Conservation (phyloP, 1,284 basidiomycete genomes). For the Ganoderma resinaceum region DNA sequence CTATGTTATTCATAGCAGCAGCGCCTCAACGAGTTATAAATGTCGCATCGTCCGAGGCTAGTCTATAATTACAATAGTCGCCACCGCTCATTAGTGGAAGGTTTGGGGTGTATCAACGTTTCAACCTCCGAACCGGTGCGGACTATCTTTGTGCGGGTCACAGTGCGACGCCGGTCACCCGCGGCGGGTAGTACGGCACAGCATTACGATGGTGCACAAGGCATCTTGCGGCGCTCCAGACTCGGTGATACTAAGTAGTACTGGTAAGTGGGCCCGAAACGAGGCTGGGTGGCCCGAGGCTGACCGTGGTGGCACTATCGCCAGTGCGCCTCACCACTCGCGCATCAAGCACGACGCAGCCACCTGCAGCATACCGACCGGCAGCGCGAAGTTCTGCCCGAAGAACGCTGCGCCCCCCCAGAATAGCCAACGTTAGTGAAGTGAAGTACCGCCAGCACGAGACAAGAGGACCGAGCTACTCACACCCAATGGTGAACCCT, state of each 20-base stretch:
- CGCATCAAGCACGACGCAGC: background rate
- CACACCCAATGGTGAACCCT: background rate
- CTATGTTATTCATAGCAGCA: no score
- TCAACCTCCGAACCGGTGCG: background rate
- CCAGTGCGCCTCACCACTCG: background rate
- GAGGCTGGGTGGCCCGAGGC: background rate
- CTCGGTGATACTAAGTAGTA: no score
- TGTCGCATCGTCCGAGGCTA: no score
- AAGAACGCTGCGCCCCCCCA: background rate
- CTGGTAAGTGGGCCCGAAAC: background rate
- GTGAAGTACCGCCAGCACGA: background rate
- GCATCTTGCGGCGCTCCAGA: background rate
- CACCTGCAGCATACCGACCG: background rate
- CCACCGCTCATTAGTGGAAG: background rate
- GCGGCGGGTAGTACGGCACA: background rate
- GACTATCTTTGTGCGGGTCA: background rate
- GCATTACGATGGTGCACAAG: background rate
- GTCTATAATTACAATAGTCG: background rate
- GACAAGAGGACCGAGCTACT: background rate
- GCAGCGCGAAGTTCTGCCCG: background rate
- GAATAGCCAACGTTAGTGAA: background rate
- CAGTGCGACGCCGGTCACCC: no score
- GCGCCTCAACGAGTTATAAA: no score
- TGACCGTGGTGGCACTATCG: background rate
- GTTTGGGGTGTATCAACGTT: background rate